Evolutionary conservation across 495 filamentous ascomycete genomes (phyloP), one percentile per base, ranked within the genome.

Genomic region (Bombardia bombarda): DNA sequence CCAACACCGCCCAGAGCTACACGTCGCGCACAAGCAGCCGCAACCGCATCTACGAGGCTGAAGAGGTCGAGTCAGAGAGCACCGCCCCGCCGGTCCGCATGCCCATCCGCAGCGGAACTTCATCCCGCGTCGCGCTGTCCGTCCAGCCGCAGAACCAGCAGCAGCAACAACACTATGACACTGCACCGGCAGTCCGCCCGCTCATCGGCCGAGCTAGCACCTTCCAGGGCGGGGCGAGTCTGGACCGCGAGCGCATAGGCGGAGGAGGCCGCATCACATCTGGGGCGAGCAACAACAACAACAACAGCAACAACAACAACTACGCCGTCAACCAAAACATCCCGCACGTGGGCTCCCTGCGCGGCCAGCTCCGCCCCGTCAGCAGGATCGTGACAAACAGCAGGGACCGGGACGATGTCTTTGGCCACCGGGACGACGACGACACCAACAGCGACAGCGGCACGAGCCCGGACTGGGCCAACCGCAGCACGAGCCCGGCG

Each of bases 391-490:
- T 60, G 30, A 66, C 28, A 23, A 57, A 58, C 40, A n/a, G n/a
- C n/a, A n/a, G n/a, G n/a, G n/a, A n/a, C n/a, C 60, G 66, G 17
- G 68, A 66, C 16, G 77, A 85, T 47, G 70, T 80, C 0, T 84
- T 86, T 47, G 73, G 65, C n/a, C 20, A 38, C 35, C 65, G 67
- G 14, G 76, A 75, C 20, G 82, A 85, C 42, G 77, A 82, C 35
- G n/a, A n/a, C n/a, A n/a, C n/a, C n/a, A 74, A 77, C 20, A 68
- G 69, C 39, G 72, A 75, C 43, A 77, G 70, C 31, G 68, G 61
- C 32, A 69, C 65, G 43, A 80, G 77, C 44, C 78, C 82, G 0
- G 80, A 83, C 38, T 73, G 77, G 69, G 69, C 55, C 46, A 77
- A 66, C 37, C 63, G 70, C 40, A 77, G 75, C 13, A 68, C 70